Base-by-base conservation (phyloP, 805 yeast genomes). In the Metschnikowia proteae region DNA sequence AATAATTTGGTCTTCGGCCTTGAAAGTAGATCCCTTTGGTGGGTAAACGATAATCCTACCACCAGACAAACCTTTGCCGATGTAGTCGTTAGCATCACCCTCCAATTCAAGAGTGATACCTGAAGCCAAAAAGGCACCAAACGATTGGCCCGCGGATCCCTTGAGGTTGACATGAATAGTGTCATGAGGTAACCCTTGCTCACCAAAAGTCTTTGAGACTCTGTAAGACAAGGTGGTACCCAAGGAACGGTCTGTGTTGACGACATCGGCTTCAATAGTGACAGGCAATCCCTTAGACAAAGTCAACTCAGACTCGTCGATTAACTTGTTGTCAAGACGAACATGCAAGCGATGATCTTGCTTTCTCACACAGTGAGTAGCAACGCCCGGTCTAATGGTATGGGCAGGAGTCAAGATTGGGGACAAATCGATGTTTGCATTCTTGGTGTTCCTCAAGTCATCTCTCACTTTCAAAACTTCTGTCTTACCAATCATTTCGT, bases 71-170 rank as follows among this genome's bases (percentile, higher is more conserved):
- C 98, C 97, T 73, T 92, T 92, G 58, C 98, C 99, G 56, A 94
- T 96, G 69, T 94, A 92, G 74, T 92, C 99, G 66, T 92, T 92
- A 58, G 97, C 88, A 70, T 92, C 99, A 76, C 99, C 99, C 73
- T 89, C 96, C 56, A 92, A 77, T 67, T 88, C 96, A 63, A 92
- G 81, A 8, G 98, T 94, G 54, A 92, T 84, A 75, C 99, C 99
- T 5, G 96, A 84, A 43, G 98, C 96, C 60, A 94, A 78, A 77
- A 88, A 92, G 2, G 98, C 99, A 74, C 99, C 99, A 64, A 94
- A 92, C 3, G 97, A 90, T 74, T 92, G 99, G 62, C 99, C 99
- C 28, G 99, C 99, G 49, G 91, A 85, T 56, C 99, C 99, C 63
- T 76, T 78, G 49, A 88, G 81, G 64, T 91, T 86, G 38, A 91